These are phyloP conservation scores for Pharnaceum exiguum DNA, from an alignment of 148 eudicot genomes.

Conservation along the genomic window DNA sequence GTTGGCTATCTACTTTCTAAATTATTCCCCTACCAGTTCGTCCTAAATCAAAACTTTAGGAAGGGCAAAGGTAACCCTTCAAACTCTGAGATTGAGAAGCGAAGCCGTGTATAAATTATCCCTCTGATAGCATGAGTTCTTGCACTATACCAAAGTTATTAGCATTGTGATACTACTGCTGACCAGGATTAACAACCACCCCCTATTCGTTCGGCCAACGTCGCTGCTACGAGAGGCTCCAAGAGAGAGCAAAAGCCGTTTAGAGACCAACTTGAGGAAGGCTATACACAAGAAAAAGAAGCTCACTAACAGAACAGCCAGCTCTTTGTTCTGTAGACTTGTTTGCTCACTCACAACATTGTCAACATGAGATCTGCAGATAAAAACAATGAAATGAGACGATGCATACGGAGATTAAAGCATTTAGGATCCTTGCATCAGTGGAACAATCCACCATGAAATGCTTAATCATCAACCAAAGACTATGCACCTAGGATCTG, in stretches of 20 bases:
- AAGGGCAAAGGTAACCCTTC: background rate
- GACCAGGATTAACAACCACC: slow-evolving; percentile 55
- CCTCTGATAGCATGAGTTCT: background rate
- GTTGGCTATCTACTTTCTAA: too few relatives aligned
- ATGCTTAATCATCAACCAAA: too few relatives aligned
- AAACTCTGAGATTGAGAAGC: background rate
- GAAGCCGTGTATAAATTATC: background rate
- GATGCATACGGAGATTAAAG: background rate
- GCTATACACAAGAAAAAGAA: slow-evolving; percentile 57
- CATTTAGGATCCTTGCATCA: too few relatives aligned
- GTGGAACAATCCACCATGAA: too few relatives aligned
- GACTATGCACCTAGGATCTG: too few relatives aligned
- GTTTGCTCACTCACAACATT: slow-evolving; percentile 56
- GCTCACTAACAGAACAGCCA: slow-evolving; percentile 52
- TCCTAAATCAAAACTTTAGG: too few relatives aligned
- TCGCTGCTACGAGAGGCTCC: slow-evolving; percentile 29
- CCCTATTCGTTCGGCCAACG: slow-evolving; percentile 19
- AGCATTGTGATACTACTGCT: slow-evolving; percentile 56
- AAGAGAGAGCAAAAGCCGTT: slow-evolving; percentile 29
- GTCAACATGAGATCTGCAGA: slow-evolving; percentile 61
- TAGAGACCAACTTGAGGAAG: slow-evolving; percentile 50
- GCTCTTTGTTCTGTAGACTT: slow-evolving; percentile 64
- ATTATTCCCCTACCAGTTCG: too few relatives aligned
- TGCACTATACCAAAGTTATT: slow-evolving; percentile 37
- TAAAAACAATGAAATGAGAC: background rate